Percentiles rank a stretch among this genome's conserved stretches.
Conservation (phyloP, 176 grass and related monocot species). For the Neostapfia colusana region DNA sequence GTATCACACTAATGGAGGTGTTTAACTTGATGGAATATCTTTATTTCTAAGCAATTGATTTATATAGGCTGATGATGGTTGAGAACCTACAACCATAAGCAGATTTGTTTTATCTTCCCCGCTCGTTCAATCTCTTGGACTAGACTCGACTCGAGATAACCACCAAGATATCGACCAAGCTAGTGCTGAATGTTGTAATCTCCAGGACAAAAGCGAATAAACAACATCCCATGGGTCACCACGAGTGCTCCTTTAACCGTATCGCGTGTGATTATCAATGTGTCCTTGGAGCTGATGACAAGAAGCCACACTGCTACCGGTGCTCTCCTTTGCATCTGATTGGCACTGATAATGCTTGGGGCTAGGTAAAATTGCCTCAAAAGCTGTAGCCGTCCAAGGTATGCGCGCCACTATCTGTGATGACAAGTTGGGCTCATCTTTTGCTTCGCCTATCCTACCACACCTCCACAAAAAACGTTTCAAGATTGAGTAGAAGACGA, state of each 20-base stretch:
- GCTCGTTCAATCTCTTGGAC: no score
- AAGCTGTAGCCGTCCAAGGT: not conserved
- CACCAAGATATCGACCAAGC: not conserved
- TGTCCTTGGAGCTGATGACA: not conserved
- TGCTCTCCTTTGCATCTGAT: not conserved
- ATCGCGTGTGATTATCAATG: not conserved
- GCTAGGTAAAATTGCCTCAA: not conserved
- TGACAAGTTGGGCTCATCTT: not conserved
- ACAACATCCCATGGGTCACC: not conserved
- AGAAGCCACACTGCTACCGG: not conserved
- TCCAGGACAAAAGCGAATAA: not conserved
- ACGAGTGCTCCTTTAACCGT: not conserved
- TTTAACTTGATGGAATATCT: no score
- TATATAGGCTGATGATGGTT: no score
- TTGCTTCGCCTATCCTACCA: not conserved
- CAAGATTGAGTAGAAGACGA: no score
- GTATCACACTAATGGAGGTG: no score
- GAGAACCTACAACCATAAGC: no score
- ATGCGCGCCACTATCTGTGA: not conserved
- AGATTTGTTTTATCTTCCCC: not conserved
- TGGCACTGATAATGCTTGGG: constrained; percentile 13
- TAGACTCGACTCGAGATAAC: not conserved
- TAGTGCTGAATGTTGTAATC: constrained; percentile 1
- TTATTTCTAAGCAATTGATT: no score
- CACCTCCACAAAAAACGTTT: no score